phyloP scores from a whole-genome alignment of 495 filamentous ascomycete species.

The Aspergillus avenaceus region DNA sequence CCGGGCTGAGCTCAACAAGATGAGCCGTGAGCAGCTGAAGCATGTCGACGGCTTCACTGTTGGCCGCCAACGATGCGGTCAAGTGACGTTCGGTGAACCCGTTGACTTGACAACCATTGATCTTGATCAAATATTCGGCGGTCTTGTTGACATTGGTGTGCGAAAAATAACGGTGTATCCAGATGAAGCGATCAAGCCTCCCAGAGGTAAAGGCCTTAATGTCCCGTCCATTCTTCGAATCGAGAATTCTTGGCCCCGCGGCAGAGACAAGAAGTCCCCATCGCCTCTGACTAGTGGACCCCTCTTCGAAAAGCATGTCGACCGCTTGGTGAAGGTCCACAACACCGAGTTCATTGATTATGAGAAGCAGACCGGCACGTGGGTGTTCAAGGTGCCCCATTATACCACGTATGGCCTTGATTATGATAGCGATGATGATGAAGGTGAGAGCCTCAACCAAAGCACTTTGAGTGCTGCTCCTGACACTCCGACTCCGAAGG shows the following conservation, averaged over 20 bases:
- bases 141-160: constrained; percentile 67
- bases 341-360: constrained; percentile 82
- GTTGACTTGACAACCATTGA: constrained; percentile 75
- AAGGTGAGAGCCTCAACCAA: constrained; percentile 48
- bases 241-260: constrained; percentile 86
- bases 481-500: constrained; percentile 55
- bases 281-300: constrained; percentile 51
- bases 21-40: constrained; percentile 70
- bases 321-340: constrained; percentile 67
- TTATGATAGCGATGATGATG: constrained; percentile 72
- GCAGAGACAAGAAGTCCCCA: constrained; percentile 53
- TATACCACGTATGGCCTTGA: constrained; percentile 95
- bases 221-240: constrained; percentile 81
- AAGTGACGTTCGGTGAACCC: constrained; percentile 71
- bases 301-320: constrained; percentile 73
- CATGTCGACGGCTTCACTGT: constrained; percentile 69
- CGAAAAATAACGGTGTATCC: constrained; percentile 86
- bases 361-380: constrained; percentile 70
- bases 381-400: constrained; percentile 88
- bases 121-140: constrained; percentile 65
- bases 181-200: constrained; percentile 67
- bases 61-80: constrained; percentile 74
- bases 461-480: constrained; percentile 57
- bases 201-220: constrained; percentile 81
- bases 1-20: constrained; percentile 62